phyloP scores from a whole-genome alignment of 768 basidiomycete species.

The Exsudoporus frostii region DNA sequence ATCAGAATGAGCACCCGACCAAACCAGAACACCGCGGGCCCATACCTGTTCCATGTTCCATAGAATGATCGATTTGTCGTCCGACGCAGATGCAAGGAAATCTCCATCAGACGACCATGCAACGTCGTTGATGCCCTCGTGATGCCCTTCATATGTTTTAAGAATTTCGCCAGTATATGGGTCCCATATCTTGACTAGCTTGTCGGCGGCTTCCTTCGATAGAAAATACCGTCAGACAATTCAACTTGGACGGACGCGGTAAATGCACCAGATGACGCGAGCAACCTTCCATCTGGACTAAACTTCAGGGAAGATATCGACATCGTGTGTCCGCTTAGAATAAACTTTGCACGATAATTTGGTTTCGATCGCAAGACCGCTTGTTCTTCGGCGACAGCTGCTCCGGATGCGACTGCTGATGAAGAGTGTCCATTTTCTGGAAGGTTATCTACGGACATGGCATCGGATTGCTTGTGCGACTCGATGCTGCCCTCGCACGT shows the following conservation, averaged over 20 bases:
- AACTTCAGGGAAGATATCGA: slow-evolving; percentile 86
- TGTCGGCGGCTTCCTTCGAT: slow-evolving; percentile 75
- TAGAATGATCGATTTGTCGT: slow-evolving; percentile 85
- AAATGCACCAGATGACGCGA: slow-evolving; percentile 81
- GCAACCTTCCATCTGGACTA: slow-evolving; percentile 74
- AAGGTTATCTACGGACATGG: slow-evolving; percentile 5
- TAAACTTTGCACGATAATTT: slow-evolving; percentile 57
- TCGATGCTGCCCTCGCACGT: not conserved
- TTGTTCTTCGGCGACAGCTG: slow-evolving; percentile 1
- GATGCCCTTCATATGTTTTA: slow-evolving; percentile 70
- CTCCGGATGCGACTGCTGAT: not conserved
- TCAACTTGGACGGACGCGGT: slow-evolving; percentile 1
- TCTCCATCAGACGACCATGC: slow-evolving; percentile 84
- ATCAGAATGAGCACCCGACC: not conserved
- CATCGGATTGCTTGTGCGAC: slow-evolving; percentile 7
- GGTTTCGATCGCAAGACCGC: slow-evolving; percentile 28
- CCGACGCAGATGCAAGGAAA: slow-evolving; percentile 87
- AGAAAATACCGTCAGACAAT: slow-evolving; percentile 21
- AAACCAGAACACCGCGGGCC: slow-evolving; percentile 6
- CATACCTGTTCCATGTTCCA: slow-evolving; percentile 74
- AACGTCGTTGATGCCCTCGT: slow-evolving; percentile 84
- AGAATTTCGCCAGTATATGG: slow-evolving; percentile 67
- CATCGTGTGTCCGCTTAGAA: slow-evolving; percentile 78
- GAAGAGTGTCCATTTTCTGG: slow-evolving; percentile 1
- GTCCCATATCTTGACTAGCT: slow-evolving; percentile 79